These are phyloP conservation scores for Aspergillus melleus DNA, from an alignment of 2,329 filamentous ascomycete genomes.

Conservation along the genomic window DNA sequence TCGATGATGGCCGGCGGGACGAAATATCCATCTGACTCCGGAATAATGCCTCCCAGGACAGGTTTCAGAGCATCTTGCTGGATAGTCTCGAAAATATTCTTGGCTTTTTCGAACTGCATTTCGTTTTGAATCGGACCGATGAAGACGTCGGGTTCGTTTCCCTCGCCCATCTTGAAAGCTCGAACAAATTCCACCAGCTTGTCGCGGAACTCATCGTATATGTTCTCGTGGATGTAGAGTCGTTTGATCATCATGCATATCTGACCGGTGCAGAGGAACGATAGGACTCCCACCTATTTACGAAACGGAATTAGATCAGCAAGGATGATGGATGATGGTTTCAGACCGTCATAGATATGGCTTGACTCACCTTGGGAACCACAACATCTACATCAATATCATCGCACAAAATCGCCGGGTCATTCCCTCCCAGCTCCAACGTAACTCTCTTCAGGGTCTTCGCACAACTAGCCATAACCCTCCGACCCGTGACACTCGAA, in stretches of 20 bases:
- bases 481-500: constrained; percentile 52
- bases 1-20: constrained; percentile 60
- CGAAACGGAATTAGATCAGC: background rate
- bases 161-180: constrained; percentile 39
- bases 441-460: constrained; percentile 56
- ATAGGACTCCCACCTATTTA: constrained; percentile 44
- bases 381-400: constrained; percentile 53
- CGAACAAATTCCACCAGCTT: constrained; percentile 50
- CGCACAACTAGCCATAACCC: constrained; percentile 52
- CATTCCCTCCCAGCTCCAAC: constrained; percentile 57
- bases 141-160: constrained; percentile 46
- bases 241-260: constrained; percentile 60
- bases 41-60: constrained; percentile 49
- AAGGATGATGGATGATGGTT: background rate
- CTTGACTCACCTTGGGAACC: constrained; percentile 35
- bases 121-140: constrained; percentile 65
- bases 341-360: no score
- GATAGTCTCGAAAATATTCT: constrained; percentile 57
- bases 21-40: constrained; percentile 55
- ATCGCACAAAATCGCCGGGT: constrained; percentile 55
- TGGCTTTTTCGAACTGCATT: constrained; percentile 64
- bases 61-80: constrained; percentile 55
- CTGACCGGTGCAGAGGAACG: constrained; percentile 57
- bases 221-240: constrained; percentile 60
- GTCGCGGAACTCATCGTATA: constrained; percentile 58